Base-by-base conservation (phyloP, 768 basidiomycete species). In the Udeniomyces megalosporus region DNA sequence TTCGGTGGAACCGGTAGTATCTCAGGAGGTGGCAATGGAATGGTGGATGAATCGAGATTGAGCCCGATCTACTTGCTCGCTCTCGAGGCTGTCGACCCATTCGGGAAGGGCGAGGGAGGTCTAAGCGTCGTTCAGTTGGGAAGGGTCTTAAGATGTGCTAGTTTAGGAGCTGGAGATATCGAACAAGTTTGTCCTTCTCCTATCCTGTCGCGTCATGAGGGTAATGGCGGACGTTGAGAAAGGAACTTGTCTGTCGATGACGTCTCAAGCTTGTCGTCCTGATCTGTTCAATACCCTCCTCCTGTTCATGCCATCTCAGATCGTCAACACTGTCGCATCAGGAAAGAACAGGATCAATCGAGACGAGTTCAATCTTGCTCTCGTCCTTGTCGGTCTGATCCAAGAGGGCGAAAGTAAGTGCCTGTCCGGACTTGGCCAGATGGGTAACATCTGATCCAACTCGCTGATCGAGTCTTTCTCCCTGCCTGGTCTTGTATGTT, bases 281-380 rank as follows among this genome's bases (percentile, higher is more conserved):
- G n/a, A 6, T 5, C 22, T 52, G 26, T 31, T 14, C 6, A 5
- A 42, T 42, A 8, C 38, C 17, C 38, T 42, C 38, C 38, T 42
- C 17, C 17, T 17, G 10, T 42, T 17, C 50, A 52, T 24, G 17
- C 50, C 28, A 52, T 52, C n/a, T 24, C 67, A 92, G 89, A 92
- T 96, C 68, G 85, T 95, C 60, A 89, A 86, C 73, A 77, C 92
- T 24, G 88, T 90, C 57, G 87, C 86, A 73, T 83, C 84, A 35
- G 80, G 80, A 62, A 79, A 86, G 48, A 79, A 84, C 55, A 60
- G 50, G 60, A 85, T 96, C 42, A 87, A 88, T 8, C 87, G 82
- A 67, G 81, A 84, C 61, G 91, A 96, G 70, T 92, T 93, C 76
- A 92, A 86, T 71, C 86, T 92, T 12, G 87, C 89, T 11, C 74